These are phyloP conservation scores for Solioccasus polychromus DNA, from an alignment of 768 basidiomycete species.

Conservation along the genomic window DNA sequence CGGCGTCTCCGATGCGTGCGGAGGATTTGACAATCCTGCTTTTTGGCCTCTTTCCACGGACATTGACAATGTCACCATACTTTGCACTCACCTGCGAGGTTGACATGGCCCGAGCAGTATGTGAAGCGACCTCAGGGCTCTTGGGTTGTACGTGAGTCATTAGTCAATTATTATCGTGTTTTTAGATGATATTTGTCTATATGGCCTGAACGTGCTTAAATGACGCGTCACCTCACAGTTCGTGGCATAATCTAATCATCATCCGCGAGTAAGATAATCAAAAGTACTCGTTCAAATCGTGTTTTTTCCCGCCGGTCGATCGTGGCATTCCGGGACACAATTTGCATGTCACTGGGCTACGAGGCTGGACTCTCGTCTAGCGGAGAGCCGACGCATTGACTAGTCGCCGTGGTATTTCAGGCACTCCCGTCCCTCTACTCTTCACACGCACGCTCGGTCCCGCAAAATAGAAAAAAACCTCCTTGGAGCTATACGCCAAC, in stretches of 20 bases:
- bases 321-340: not conserved
- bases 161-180: too few species aligned
- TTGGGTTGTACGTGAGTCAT: too few species aligned
- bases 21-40: not conserved
- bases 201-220: too few species aligned
- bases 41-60: not conserved
- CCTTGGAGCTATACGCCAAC: not conserved
- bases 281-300: too few species aligned
- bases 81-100: not conserved
- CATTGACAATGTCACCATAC: not conserved
- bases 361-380: not conserved
- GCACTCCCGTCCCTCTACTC: not conserved
- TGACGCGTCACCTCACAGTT: not conserved
- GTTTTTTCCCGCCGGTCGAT: not conserved
- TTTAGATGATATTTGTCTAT: too few species aligned
- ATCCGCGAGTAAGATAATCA: too few species aligned
- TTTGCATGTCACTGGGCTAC: not conserved
- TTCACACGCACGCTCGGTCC: conserved; percentile 4
- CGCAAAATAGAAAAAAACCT: too few species aligned
- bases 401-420: not conserved
- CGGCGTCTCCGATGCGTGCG: not conserved
- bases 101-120: too few species aligned
- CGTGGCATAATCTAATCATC: not conserved
- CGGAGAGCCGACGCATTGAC: too few species aligned
- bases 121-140: too few species aligned